Conservation (phyloP, 192 early-diverging fungal genomes). For the Podila horticola region DNA sequence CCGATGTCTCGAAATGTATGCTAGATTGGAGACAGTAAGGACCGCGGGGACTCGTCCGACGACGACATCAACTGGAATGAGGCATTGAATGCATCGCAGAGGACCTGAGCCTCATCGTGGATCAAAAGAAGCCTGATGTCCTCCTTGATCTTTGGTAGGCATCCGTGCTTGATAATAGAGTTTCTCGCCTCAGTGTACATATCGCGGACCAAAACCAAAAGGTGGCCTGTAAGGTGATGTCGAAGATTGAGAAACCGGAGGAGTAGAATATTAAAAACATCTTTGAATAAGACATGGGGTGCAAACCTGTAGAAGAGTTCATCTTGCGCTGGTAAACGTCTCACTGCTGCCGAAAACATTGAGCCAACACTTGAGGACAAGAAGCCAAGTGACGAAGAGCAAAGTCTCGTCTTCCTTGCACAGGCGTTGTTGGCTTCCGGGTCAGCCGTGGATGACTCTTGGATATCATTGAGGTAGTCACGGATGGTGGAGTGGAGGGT, state of each 20-base stretch:
- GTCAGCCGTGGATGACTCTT: not conserved
- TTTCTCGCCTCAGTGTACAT: not conserved
- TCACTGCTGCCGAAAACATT: not conserved
- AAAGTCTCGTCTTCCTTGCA: slow-evolving; percentile 1
- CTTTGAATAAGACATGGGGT: slow-evolving; percentile 2
- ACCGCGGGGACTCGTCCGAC: too few relatives aligned
- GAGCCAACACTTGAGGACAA: slow-evolving; percentile 5
- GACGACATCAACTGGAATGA: too few relatives aligned
- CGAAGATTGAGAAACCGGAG: not conserved
- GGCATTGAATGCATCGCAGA: not conserved
- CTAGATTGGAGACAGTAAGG: too few relatives aligned
- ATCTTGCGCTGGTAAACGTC: slow-evolving; percentile 6
- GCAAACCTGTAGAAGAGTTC: not conserved
- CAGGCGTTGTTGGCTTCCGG: not conserved
- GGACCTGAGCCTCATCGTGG: slow-evolving; percentile 2
- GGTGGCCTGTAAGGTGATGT: not conserved
- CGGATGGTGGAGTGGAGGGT: not conserved
- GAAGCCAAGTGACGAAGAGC: slow-evolving; percentile 2
- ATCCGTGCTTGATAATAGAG: not conserved
- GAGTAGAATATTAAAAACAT: slow-evolving; percentile 1
- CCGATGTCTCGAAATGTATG: too few relatives aligned
- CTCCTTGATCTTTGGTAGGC: not conserved
- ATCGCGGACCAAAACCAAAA: not conserved
- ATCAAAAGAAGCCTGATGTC: not conserved
- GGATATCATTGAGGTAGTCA: not conserved